Percentiles rank a stretch among this genome's conserved stretches.
These are phyloP conservation scores for Umbellularia californica DNA, from an alignment of 164 flowering plant genomes.

Conservation along the genomic window DNA sequence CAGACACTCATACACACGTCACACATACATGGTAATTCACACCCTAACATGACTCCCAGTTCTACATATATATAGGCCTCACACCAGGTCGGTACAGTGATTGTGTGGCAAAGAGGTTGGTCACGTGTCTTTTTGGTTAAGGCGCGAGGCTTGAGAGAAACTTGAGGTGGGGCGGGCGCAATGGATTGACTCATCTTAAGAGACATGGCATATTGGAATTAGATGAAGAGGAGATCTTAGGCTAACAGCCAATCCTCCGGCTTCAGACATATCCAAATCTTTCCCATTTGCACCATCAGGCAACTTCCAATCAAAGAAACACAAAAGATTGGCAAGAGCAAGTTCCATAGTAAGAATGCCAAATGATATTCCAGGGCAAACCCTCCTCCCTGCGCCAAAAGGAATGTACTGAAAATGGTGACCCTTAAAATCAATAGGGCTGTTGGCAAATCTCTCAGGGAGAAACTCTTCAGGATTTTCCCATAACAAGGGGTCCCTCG, in stretches of 20 bases:
- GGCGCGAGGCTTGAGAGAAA: no score
- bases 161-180: no score
- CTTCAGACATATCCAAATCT: neutral
- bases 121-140: no score
- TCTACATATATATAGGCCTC: no score
- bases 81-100: no score
- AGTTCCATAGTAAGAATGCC: neutral
- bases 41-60: no score
- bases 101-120: no score
- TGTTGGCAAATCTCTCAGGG: conserved; percentile 6
- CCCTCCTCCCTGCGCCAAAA: conserved; percentile 10
- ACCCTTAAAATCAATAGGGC: neutral
- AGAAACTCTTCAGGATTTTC: conserved; percentile 1
- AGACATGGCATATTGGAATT: neutral
- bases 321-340: conserved; percentile 7
- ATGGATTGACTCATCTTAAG: no score
- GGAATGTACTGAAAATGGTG: conserved; percentile 4
- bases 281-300: neutral
- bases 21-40: no score
- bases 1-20: no score
- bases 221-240: neutral
- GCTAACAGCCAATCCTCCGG: neutral
- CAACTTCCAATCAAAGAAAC: conserved; percentile 6
- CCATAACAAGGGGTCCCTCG: conserved; percentile 3
- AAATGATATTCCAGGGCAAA: conserved; percentile 1